Evolutionary conservation across 2,329 filamentous ascomycete species (phyloP), one percentile per base, ranked within the genome.

Genomic region (Microascus cirrosus): DNA sequence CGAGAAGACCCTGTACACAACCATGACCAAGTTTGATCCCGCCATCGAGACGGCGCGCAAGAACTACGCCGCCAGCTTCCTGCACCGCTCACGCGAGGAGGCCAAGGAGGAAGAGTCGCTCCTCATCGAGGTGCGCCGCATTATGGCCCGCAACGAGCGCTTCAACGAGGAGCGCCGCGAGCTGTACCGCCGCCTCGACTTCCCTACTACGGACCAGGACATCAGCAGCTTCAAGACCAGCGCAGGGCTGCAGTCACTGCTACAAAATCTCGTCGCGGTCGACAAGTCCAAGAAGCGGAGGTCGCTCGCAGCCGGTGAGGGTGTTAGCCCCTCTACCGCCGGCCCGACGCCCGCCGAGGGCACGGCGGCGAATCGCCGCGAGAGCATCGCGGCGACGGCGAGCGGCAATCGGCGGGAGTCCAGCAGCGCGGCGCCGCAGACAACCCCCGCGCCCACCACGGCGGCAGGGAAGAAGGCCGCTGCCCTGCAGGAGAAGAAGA

Each of bases 211-310:
- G 65, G 75, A 88, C 74, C 71, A 86, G 74, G 88, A 89, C 65
- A 89, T 89, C 60, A 81, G 79, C 64, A 78, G 83, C 53, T 96
- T 95, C 74, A 90, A 90, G 66, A 87, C 89, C 20, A 95, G 89
- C 57, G 79, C 85, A 61, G 90, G 90, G 8, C 75, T 99, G 3
- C 85, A 89, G 58, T 83, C 85, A 57, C 80, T 97, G 20, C 82
- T 96, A 60, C 86, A 93, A 67, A 91, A 87, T 62, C 82, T 97
- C 39, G 82, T 95, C 70, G 83, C 82, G 59, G 85, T 85, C 57
- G 93, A 96, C 71, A 92, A 94, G 70, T 85, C 85, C 61, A 95
- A 95, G 77, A 96, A 96, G 72, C 86, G 90, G 59, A 90, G 86
- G 69, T 85, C 85, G 4, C 74, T 87, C 28, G 79, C 87, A 65